These are phyloP conservation scores for Solanum tarapatanum DNA, from an alignment of 257 asterid species.

Conservation along the genomic window DNA sequence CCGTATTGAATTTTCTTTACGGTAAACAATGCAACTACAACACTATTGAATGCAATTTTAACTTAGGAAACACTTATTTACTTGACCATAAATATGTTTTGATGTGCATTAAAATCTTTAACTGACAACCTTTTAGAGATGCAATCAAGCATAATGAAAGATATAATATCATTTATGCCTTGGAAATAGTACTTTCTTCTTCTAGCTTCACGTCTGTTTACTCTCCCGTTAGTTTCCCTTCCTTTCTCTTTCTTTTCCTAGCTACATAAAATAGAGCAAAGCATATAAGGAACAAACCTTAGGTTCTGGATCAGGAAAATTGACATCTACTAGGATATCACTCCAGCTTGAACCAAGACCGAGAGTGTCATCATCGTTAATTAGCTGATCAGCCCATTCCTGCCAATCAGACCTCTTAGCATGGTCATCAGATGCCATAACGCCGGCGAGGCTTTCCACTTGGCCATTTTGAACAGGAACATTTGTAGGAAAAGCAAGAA, in stretches of 20 bases:
- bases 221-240: not conserved
- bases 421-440: slow-evolving; percentile 26
- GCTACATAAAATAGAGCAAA: not conserved
- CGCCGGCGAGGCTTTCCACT: slow-evolving; percentile 26
- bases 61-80: not conserved
- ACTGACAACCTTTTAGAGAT: not conserved
- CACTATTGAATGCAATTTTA: not conserved
- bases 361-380: slow-evolving; percentile 39
- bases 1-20: not conserved
- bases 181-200: not conserved
- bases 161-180: not conserved
- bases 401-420: slow-evolving; percentile 48
- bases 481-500: slow-evolving; percentile 30
- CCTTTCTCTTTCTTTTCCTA: not conserved
- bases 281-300: slow-evolving; percentile 39
- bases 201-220: not conserved
- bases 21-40: not conserved
- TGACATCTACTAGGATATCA: slow-evolving; percentile 54
- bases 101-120: not conserved
- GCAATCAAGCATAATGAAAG: not conserved
- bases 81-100: not conserved
- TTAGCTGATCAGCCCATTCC: slow-evolving; percentile 62
- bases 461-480: slow-evolving; percentile 23
- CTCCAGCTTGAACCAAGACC: slow-evolving; percentile 46
- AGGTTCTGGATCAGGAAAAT: slow-evolving; percentile 52